phyloP scores from a whole-genome alignment of 2,329 filamentous ascomycete species.

The Aspergillus terreus region DNA sequence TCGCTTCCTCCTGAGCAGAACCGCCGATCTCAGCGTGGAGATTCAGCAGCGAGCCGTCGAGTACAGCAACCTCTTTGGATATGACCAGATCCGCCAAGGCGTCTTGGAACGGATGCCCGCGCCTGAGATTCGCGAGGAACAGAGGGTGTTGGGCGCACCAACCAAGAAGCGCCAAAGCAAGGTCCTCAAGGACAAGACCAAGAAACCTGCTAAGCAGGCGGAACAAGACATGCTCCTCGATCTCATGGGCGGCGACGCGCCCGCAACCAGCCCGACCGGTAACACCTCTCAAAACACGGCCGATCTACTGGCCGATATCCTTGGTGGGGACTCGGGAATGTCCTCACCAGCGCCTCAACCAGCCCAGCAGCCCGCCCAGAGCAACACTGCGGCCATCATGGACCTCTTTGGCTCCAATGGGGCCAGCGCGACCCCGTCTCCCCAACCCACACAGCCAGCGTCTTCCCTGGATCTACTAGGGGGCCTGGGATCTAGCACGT shows the following conservation, averaged over 20 bases:
- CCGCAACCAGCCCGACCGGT: constrained; percentile 52
- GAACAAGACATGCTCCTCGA: constrained; percentile 91
- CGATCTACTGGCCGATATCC: constrained; percentile 86
- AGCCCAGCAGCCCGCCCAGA: constrained; percentile 47
- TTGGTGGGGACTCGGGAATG: constrained; percentile 66
- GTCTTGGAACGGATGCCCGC: constrained; percentile 97
- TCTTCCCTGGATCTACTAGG: constrained; percentile 33
- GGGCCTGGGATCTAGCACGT: constrained; percentile 45
- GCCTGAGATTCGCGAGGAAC: constrained; percentile 94
- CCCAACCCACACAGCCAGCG: constrained; percentile 47
- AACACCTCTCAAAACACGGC: constrained; percentile 69
- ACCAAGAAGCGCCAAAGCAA: constrained; percentile 62
- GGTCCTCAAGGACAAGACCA: constrained; percentile 68
- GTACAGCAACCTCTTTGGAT: constrained; percentile 89
- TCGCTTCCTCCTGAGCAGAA: constrained; percentile 70
- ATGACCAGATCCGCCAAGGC: constrained; percentile 80
- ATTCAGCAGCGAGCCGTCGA: constrained; percentile 95
- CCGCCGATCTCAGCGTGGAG: constrained; percentile 87
- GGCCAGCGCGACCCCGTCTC: constrained; percentile 39
- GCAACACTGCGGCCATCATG: constrained; percentile 76
- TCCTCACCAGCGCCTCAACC: constrained; percentile 53
- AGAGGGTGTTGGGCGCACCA: constrained; percentile 81
- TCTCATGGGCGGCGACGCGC: constrained; percentile 79
- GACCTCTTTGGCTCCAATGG: constrained; percentile 68
- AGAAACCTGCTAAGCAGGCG: constrained; percentile 72